Percentiles rank a stretch among this genome's conserved stretches.
Evolutionary conservation across 495 filamentous ascomycete species (phyloP).

Genomic region (Penicillium goetzii): DNA sequence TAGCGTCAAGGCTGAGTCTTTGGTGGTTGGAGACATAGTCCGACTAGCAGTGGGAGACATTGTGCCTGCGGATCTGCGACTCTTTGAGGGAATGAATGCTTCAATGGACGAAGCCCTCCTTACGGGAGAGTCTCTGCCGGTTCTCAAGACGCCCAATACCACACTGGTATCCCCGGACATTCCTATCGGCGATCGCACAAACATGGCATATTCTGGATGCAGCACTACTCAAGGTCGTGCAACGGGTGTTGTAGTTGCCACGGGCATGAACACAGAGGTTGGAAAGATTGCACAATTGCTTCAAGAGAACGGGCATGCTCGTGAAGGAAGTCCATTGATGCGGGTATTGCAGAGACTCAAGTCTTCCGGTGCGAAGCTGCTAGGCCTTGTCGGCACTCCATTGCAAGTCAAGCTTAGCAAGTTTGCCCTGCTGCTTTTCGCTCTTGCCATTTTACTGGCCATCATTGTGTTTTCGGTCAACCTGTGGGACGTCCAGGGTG

Average conservation of each 20-base stretch:
- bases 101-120: slow-evolving; percentile 63
- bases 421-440: slow-evolving; percentile 75
- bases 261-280: slow-evolving; percentile 80
- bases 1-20: slow-evolving; percentile 68
- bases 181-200: slow-evolving; percentile 68
- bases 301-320: slow-evolving; percentile 57
- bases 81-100: slow-evolving; percentile 79
- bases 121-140: slow-evolving; percentile 64
- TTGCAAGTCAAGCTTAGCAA: slow-evolving; percentile 80
- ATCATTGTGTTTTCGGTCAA: slow-evolving; percentile 82
- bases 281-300: slow-evolving; percentile 74
- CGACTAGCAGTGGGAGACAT: slow-evolving; percentile 70
- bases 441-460: slow-evolving; percentile 71
- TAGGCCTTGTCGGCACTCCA: slow-evolving; percentile 82
- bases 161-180: slow-evolving; percentile 61
- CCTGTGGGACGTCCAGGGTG: slow-evolving; percentile 66
- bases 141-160: slow-evolving; percentile 66
- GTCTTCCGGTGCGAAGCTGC: slow-evolving; percentile 57
- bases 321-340: slow-evolving; percentile 66
- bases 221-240: slow-evolving; percentile 72
- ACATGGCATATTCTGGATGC: slow-evolving; percentile 71
- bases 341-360: slow-evolving; percentile 62
- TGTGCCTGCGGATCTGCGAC: slow-evolving; percentile 69
- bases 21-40: slow-evolving; percentile 85
- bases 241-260: slow-evolving; percentile 67